A percentile compares a stretch with the other conserved stretches of the same genome.
phyloP scores from a whole-genome alignment of 1,284 basidiomycete genomes.

The Boletellus dicymbophilus region DNA sequence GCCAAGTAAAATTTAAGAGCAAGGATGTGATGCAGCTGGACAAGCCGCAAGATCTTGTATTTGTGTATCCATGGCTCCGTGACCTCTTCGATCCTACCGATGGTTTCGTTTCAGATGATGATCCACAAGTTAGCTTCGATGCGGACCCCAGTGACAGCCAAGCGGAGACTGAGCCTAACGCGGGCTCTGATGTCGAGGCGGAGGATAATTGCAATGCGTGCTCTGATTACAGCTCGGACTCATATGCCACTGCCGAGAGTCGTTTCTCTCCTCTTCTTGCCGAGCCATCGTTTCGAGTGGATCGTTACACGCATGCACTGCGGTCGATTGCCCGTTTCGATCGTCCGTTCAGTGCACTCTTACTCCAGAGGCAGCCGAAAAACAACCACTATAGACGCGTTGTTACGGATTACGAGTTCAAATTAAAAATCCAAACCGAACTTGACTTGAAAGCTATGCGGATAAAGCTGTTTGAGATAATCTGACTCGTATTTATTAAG shows the following conservation, averaged over 20 bases:
- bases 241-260: no score
- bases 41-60: constrained; percentile 1
- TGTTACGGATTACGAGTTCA: constrained; percentile 7
- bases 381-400: no score
- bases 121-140: no score
- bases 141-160: no score
- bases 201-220: no score
- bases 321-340: background rate
- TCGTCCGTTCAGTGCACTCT: constrained; percentile 7
- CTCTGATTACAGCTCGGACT: no score
- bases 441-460: no score
- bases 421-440: no score
- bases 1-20: constrained; percentile 6
- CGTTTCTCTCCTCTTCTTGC: background rate
- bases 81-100: background rate
- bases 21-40: background rate
- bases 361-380: constrained; percentile 3
- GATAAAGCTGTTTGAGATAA: no score
- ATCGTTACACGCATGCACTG: background rate
- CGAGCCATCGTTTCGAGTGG: background rate
- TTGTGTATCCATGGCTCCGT: constrained; percentile 11
- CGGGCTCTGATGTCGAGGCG: no score
- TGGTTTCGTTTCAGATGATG: background rate
- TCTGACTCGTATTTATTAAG: no score
- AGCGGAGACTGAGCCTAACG: background rate